A percentile compares a stretch with the other conserved stretches of the same genome.
These are phyloP conservation scores for Luvunga scandens DNA, from an alignment of 345 rosid genomes.

Conservation along the genomic window DNA sequence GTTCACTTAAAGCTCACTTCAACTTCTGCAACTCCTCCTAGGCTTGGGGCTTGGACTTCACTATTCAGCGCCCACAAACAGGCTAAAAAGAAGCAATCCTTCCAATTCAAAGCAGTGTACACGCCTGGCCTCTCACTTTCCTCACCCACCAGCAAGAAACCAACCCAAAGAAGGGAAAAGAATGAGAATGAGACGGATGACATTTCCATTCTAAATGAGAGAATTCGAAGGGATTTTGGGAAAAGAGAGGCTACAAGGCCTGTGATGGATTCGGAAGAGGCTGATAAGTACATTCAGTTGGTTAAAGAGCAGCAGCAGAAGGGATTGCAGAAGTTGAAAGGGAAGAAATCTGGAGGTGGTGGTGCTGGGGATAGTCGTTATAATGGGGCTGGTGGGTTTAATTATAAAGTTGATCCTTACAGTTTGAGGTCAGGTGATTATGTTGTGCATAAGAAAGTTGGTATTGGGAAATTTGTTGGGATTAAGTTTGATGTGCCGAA, in stretches of 20 bases:
- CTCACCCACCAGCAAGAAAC: conserved; percentile 20
- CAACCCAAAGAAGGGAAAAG: conserved; percentile 41
- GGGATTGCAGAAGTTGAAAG: conserved; percentile 87
- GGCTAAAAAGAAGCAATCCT: conserved; percentile 6
- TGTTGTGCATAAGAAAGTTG: conserved; percentile 94
- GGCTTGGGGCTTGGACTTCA: background rate
- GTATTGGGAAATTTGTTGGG: conserved; percentile 84
- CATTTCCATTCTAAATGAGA: conserved; percentile 72
- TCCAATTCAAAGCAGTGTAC: conserved; percentile 39
- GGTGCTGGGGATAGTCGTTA: conserved; percentile 17
- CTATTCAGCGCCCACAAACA: background rate
- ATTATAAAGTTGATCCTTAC: conserved; percentile 89
- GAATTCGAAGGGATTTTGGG: conserved; percentile 65
- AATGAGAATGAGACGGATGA: conserved; percentile 44
- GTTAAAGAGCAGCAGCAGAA: conserved; percentile 88
- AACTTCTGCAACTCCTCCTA: background rate
- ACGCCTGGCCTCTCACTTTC: conserved; percentile 38
- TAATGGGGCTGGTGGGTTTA: conserved; percentile 40
- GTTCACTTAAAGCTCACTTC: background rate
- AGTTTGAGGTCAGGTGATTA: conserved; percentile 70
- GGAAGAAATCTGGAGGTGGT: conserved; percentile 30
- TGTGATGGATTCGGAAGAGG: conserved; percentile 73
- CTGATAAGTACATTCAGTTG: conserved; percentile 71
- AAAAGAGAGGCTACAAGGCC: conserved; percentile 56
- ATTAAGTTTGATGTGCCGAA: conserved; percentile 72